Base-by-base conservation (phyloP, 495 filamentous ascomycete genomes). In the Rusavskia elegans region DNA sequence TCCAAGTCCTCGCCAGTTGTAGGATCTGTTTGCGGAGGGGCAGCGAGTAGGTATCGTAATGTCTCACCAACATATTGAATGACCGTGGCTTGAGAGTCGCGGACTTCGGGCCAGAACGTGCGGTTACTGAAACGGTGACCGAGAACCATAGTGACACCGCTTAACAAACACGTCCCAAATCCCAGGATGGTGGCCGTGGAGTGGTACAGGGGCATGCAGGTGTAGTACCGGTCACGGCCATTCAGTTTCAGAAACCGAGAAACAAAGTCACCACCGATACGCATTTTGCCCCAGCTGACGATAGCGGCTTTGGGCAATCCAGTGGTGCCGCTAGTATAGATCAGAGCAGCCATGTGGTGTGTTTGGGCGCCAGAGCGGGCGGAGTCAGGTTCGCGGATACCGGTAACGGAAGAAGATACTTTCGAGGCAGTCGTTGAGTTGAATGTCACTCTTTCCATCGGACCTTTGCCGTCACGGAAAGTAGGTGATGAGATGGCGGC, bases 61-160 rank as follows among this genome's bases (percentile, higher is more conserved):
- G 86, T 95, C 63, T 98, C 92, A 35, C 92, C 92, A 10, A 98
- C 90, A 57, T 98, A 98, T 60, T 96, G 92, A 55, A 97, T 83
- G 20, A 87, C 71, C 0, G 86, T 95, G 27, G 90, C 83, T 21
- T 84, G 64, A 36, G 77, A 78, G 25, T 76, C 73, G 9, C 84
- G 78, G 21, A 83, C 82, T 51, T 94, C 87, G 27, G 77, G 73
- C 82, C 87, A 93, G 68, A 95, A 97, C 1, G 73, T 84, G 35
- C 74, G 75, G 3, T 81, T 87, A 13, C 83, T 87, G 69, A 98
- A 98, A 56, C 82, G 82, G 57, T 79, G 84, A 36, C 84, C 83
- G 10, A 97, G 60, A 53, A 82, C 72, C 29, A 93, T 64, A 3
- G 89, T 84, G 20, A 68, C 71, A 41, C 84, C 82, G 1, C 58